Evolutionary conservation across 345 rosid species (phyloP).

Genomic region (Noccaea bulbosa): DNA sequence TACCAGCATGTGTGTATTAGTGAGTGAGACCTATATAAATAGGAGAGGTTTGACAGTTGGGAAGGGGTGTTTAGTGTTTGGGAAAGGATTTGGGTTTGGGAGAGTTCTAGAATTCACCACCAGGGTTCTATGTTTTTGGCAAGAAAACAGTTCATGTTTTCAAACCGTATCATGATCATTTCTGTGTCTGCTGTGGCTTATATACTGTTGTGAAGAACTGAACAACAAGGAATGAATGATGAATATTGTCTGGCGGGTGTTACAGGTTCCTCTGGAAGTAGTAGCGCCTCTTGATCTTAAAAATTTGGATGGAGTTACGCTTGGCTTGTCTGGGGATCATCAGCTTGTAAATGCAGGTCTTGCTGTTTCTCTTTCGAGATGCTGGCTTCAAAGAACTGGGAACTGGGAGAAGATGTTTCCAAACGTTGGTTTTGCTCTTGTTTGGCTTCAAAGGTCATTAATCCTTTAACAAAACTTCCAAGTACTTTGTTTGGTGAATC

Average conservation of each 20-base stretch:
- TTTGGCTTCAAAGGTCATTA: too few species aligned
- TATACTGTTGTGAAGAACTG: slow-evolving; percentile 1
- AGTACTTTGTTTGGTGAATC: slow-evolving; percentile 4
- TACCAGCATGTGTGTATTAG: slow-evolving; percentile 1
- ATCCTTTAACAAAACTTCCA: slow-evolving; percentile 14
- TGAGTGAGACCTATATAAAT: slow-evolving; percentile 7
- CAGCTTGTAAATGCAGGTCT: slow-evolving; percentile 86
- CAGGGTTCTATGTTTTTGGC: slow-evolving; percentile 7
- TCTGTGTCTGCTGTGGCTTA: slow-evolving; percentile 2
- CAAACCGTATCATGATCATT: slow-evolving; percentile 6
- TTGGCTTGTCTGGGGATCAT: slow-evolving; percentile 85
- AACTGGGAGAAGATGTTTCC: slow-evolving; percentile 60
- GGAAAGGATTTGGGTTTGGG: slow-evolving; percentile 1
- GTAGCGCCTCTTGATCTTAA: slow-evolving; percentile 60
- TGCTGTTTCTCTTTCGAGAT: slow-evolving; percentile 79
- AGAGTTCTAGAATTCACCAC: slow-evolving; percentile 9
- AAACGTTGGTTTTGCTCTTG: slow-evolving; percentile 51
- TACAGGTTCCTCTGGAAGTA: slow-evolving; percentile 73
- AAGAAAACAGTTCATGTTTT: neutral
- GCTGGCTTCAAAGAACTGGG: slow-evolving; percentile 84
- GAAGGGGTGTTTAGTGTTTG: neutral
- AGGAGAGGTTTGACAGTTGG: neutral
- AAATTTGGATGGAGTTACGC: slow-evolving; percentile 55
- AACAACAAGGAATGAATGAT: slow-evolving; percentile 14
- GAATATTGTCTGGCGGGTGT: slow-evolving; percentile 28